Conservation (phyloP, 805 yeast species). For the Monosporozyma yasuniensis region DNA sequence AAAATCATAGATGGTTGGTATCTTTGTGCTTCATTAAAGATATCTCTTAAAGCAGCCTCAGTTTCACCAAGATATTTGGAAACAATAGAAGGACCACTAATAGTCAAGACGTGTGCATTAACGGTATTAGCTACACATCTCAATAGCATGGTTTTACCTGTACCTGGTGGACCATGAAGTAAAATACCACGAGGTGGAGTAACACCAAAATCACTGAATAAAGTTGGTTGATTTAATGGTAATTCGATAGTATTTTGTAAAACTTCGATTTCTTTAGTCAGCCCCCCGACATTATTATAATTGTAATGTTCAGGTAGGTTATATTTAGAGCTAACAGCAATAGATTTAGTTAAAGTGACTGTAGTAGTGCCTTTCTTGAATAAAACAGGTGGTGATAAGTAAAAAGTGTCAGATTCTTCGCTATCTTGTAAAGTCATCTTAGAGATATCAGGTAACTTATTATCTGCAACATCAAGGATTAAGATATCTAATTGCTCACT, state of each 20-base stretch:
- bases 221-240: constrained; percentile 68
- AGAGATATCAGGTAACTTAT: constrained; percentile 33
- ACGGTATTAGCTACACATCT: constrained; percentile 71
- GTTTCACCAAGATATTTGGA: constrained; percentile 93
- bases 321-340: constrained; percentile 33
- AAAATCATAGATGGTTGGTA: constrained; percentile 84
- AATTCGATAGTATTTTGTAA: constrained; percentile 63
- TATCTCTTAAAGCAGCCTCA: constrained; percentile 70
- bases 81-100: constrained; percentile 86
- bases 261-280: constrained; percentile 49
- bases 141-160: constrained; percentile 87
- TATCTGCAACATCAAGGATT: constrained; percentile 23
- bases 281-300: constrained; percentile 69
- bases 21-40: constrained; percentile 74
- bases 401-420: constrained; percentile 11
- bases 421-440: constrained; percentile 21
- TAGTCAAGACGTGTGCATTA: constrained; percentile 74
- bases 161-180: constrained; percentile 94
- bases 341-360: constrained; percentile 17
- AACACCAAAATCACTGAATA: constrained; percentile 78
- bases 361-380: constrained; percentile 33
- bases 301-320: constrained; percentile 35
- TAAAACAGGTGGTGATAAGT: constrained; percentile 41
- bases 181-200: constrained; percentile 91
- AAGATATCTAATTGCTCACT: constrained; percentile 13